Percentiles rank a stretch among this genome's conserved stretches.
Conservation (phyloP, 75 land plant genomes). For the Picea glauca region DNA sequence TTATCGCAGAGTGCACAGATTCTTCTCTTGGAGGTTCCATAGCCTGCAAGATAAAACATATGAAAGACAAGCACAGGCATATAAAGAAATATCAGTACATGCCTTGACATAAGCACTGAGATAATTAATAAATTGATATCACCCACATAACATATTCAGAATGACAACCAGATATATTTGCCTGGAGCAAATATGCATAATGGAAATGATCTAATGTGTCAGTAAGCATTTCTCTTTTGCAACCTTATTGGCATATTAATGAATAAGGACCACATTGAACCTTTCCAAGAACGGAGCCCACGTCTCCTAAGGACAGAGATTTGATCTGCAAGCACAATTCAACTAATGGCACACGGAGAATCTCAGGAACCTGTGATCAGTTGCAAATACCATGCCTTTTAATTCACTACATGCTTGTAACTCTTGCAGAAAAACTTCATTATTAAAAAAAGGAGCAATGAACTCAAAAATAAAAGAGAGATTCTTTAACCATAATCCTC, state of each 20-base stretch:
- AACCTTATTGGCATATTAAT: background rate
- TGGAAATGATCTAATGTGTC: background rate
- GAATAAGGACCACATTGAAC: conserved; percentile 21
- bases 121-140: too few species aligned
- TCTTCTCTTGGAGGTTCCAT: conserved; percentile 79
- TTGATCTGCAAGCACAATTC: conserved; percentile 89
- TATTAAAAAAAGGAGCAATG: background rate
- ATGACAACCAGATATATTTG: too few species aligned
- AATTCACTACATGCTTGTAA: background rate
- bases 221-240: background rate
- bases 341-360: conserved; percentile 80
- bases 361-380: conserved; percentile 76
- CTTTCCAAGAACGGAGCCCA: conserved; percentile 59
- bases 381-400: background rate
- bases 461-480: conserved; percentile 1
- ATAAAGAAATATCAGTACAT: background rate
- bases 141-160: too few species aligned
- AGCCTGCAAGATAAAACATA: conserved; percentile 43
- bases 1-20: conserved; percentile 60
- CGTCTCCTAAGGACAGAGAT: conserved; percentile 64
- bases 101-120: background rate
- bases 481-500: background rate
- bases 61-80: background rate
- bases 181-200: too few species aligned
- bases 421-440: background rate